These are phyloP conservation scores for Skeletonema costatum DNA, from an alignment of 108 stramenopile species.

Conservation along the genomic window DNA sequence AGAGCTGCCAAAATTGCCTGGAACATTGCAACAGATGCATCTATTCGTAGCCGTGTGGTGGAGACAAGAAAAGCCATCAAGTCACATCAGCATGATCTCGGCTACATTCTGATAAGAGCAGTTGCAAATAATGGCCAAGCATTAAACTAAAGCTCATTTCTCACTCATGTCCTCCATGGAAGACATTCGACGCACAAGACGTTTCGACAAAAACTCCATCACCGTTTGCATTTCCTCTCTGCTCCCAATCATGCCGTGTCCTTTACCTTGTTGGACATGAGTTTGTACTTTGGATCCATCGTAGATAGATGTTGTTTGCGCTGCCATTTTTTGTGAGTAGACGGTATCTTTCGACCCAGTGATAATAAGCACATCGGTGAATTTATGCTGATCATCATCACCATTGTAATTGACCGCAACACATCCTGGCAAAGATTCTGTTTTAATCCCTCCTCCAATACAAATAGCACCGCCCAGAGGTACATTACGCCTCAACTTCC, in stretches of 20 bases:
- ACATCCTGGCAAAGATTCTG: background rate
- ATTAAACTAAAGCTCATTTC: background rate
- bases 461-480: slow-evolving; percentile 53
- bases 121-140: background rate
- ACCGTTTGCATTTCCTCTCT: slow-evolving; percentile 36
- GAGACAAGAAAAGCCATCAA: background rate
- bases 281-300: slow-evolving; percentile 18
- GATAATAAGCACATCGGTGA: slow-evolving; percentile 49
- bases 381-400: background rate
- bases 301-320: no score
- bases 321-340: slow-evolving; percentile 23
- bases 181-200: slow-evolving; percentile 19
- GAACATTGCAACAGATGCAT: background rate
- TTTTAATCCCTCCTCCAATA: slow-evolving; percentile 40
- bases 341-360: slow-evolving; percentile 23
- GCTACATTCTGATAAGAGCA: background rate
- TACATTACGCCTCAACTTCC: slow-evolving; percentile 1
- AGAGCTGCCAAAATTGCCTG: background rate
- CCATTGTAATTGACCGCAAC: background rate
- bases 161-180: slow-evolving; percentile 15
- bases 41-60: background rate
- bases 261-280: slow-evolving; percentile 44
- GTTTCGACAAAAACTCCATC: slow-evolving; percentile 37
- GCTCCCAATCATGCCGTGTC: slow-evolving; percentile 47
- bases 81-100: background rate